Evolutionary conservation across 305 asterid genomes (phyloP), one percentile per base, ranked within the genome.

Genomic region (Plantago lanceolata): DNA sequence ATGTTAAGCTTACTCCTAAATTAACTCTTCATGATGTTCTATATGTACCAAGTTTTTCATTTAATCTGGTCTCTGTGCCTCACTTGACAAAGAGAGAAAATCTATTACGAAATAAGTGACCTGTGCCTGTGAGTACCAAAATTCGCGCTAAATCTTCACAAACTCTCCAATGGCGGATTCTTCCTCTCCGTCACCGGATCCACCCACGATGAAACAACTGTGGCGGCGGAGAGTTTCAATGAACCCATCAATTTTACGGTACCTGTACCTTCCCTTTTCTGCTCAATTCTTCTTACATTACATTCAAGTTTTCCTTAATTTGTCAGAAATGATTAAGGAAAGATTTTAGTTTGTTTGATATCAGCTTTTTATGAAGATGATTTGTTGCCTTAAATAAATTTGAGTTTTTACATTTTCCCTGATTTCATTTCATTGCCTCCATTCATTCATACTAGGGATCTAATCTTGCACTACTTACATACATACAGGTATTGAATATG

Each of bases 251-350:
- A 77, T 67, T 65, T 87, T 5, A 71, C 74, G 85, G 90, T 87
- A 82, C 89, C 89, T 7, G 84, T 95, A 67, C 96, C 88, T 8
- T 89, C 84, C 69, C 69, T 87, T 57, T 80, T 78, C 72, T 85
- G 92, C 77, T 72, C 80, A 57, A 68, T 82, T 67, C 81, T 89
- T 17, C 49, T 84, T 61, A 53, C 64, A 44, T 75, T 18, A 50
- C 19, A 50, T 50, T 50, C 11, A 15, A 19, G 28, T 19, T 28
- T 13, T 55, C 19, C 21, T 5, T 55, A 15, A 18, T 19, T 55
- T 24, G 1, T 28, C 33, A 24, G 5, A 9, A 18, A 55, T 55
- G 28, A 55, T 55, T 55, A 28, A 55, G 59, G 43, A 24, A 54
- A 54, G 13, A 54, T 21, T 24, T 13, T 17, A 54, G 14, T 13